These are phyloP conservation scores for Alternaria conjuncta DNA, from an alignment of 2,329 filamentous ascomycete genomes.

Conservation along the genomic window DNA sequence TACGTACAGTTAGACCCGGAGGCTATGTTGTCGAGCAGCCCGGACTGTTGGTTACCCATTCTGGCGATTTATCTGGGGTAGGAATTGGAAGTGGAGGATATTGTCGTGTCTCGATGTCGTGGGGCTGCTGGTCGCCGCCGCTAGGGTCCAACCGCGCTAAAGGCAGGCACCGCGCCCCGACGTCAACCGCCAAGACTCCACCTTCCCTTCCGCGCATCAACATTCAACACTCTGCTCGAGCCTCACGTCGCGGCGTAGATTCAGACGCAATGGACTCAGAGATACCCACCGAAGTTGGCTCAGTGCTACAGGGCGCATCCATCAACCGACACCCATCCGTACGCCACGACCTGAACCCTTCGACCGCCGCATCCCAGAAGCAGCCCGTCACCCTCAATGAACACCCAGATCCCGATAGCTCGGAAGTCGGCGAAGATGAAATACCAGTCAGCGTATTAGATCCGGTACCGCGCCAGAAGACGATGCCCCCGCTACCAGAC, in stretches of 20 bases:
- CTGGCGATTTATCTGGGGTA: conserved; percentile 32
- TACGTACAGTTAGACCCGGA: conserved; percentile 91
- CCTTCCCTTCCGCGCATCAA: conserved; percentile 17
- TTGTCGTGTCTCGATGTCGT: conserved; percentile 25
- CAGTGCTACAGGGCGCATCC: conserved; percentile 80
- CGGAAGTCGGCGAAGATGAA: conserved; percentile 67
- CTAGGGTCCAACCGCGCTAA: conserved; percentile 23
- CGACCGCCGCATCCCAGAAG: conserved; percentile 73
- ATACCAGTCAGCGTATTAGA: conserved; percentile 71
- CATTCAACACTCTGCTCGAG: background rate
- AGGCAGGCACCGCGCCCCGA: conserved; percentile 23
- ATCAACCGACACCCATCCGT: conserved; percentile 76
- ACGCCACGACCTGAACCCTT: conserved; percentile 78
- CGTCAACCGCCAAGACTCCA: conserved; percentile 33
- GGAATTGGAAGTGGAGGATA: conserved; percentile 19
- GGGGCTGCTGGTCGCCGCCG: conserved; percentile 22
- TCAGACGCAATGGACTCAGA: conserved; percentile 58
- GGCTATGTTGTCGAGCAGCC: conserved; percentile 93
- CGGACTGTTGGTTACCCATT: conserved; percentile 64
- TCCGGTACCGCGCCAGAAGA: conserved; percentile 59
- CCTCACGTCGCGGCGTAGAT: background rate
- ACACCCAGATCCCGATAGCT: conserved; percentile 50
- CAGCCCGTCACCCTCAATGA: conserved; percentile 60
- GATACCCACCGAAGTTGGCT: conserved; percentile 72
- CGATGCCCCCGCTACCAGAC: conserved; percentile 77